Base-by-base conservation (phyloP, 108 stramenopile genomes). In the Nitzschia inconspicua region DNA sequence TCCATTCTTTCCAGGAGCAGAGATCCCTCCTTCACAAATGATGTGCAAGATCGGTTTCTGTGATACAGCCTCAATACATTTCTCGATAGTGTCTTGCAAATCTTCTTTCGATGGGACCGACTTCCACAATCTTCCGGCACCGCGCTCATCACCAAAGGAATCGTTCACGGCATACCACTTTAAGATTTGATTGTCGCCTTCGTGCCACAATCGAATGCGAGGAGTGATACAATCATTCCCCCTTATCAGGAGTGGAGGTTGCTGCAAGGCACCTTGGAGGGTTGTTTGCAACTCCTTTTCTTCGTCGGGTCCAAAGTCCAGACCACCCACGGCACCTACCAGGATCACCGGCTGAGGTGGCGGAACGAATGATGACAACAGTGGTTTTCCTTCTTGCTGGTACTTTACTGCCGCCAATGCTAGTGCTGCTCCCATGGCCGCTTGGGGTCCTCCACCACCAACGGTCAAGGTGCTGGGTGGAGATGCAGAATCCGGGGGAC, bases 391-490 rank as follows among this genome's bases (percentile, higher is more conserved):
- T 10, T 1, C 34, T 19, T 39, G 10, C 20, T 51, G 24, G 14
- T 9, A 11, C 7, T 41, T 59, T 20, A 63, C 25, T 22, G 49
- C 63, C 4, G 69, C 73, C 4, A 82, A 53, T 14, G 72, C 73
- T 18, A 62, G 59, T 30, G 76, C 80, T 11, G 76, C 76, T 34
- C 73, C 80, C 49, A 48, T 71, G 0, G 76, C 80, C 35, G 80
- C 76, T 31, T 82, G 80, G 2, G 80, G 80, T 4, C 80, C 80
- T 23, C 80, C 80, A 13, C 80, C 80, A 27, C 80, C 80, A n/a
- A 82, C 55, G 4, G 58, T 37, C 2, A 47, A 16, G 43, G 32
- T 22, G 4, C 10, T 57, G 44, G 46, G 13, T n/a, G 30, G 6
- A 19, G 11, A 3, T 3, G 4, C 11, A 13, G 4, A 9, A 34